Conservation (phyloP, 495 filamentous ascomycete species). For the Clavariopsis aquatica region DNA sequence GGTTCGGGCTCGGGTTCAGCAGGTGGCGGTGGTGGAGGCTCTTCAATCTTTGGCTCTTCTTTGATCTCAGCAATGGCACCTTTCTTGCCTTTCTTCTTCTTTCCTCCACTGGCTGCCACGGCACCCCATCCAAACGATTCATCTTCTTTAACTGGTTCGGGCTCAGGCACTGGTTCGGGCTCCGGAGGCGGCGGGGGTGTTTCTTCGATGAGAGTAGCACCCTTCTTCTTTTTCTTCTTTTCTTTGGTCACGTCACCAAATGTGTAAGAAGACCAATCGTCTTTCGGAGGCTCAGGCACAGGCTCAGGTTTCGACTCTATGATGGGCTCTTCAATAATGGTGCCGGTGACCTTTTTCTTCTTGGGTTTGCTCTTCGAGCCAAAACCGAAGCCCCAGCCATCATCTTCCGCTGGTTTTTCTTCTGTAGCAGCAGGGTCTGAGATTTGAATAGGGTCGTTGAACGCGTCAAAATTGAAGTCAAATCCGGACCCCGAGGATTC, state of each 20-base stretch:
- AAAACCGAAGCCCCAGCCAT: constrained; percentile 37
- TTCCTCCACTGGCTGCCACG: constrained; percentile 9
- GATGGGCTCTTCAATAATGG: constrained; percentile 20
- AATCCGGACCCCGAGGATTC: constrained; percentile 20
- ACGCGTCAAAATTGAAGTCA: constrained; percentile 37
- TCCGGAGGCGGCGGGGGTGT: constrained; percentile 10
- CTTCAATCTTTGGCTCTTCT: constrained; percentile 31
- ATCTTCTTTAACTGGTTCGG: constrained; percentile 25
- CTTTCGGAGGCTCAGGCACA: constrained; percentile 26
- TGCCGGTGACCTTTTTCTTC: constrained; percentile 32
- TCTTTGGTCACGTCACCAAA: constrained; percentile 30
- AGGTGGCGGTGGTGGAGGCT: constrained; percentile 27
- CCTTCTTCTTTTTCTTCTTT: constrained; percentile 42
- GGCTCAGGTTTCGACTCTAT: constrained; percentile 5
- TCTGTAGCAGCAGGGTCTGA: constrained; percentile 15
- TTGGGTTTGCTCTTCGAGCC: constrained; percentile 44
- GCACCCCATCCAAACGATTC: constrained; percentile 27
- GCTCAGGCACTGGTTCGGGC: constrained; percentile 27
- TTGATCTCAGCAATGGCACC: constrained; percentile 26
- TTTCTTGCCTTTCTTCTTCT: constrained; percentile 39
- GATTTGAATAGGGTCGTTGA: constrained; percentile 5
- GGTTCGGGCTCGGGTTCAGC: constrained; percentile 15
- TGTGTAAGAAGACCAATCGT: constrained; percentile 12
- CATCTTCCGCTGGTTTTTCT: constrained; percentile 37
- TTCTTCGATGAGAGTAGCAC: constrained; percentile 5